Base-by-base conservation (phyloP, 441 rosid genomes). In the Lepidium campestre region DNA sequence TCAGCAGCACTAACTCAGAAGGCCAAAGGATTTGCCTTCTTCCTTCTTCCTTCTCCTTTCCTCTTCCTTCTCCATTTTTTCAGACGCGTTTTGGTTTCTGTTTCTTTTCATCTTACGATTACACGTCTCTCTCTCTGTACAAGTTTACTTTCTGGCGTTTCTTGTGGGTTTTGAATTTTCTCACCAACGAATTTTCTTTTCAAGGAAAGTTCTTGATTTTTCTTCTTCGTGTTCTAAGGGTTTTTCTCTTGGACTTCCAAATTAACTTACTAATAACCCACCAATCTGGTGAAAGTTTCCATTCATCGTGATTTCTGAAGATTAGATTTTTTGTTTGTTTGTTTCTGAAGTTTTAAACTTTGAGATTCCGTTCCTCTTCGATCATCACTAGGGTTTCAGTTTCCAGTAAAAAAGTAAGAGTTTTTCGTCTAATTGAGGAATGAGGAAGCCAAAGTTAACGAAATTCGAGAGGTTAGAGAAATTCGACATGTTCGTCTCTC, bases 391-490 rank as follows among this genome's bases (percentile, higher is more conserved):
- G 67, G 67, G 67, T 50, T 60, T 60, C 56, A 22, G 19, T 44
- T 42, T 52, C 55, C 39, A 13, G 60, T 35, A 10, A 35, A 19
- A 35, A 6, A 1, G 6, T 20, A 17, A 41, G 41, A 19, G 7
- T 55, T 53, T 18, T 54, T 36, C 22, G 40, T 46, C 0, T n/a
- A 11, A 45, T 35, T 19, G 13, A 52, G 57, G 31, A 39, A 64
- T 82, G 80, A 79, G 61, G 74, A 82, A 79, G 68, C 57, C 68
- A 0, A 82, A 75, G 71, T n/a, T 71, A 8, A 64, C 77, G 7
- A 80, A 55, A 50, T 15, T 52, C 5, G 74, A 67, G 37, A 85
- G 68, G 68, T 61, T 80, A 27, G 85, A 86, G 15, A 85, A 73
- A 35, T 57, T 82, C 19, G 87, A 83, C 68, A 50, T 37, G 62